Conservation (phyloP, 2,329 filamentous ascomycete species). For the Tolypocladium guangdongense region DNA sequence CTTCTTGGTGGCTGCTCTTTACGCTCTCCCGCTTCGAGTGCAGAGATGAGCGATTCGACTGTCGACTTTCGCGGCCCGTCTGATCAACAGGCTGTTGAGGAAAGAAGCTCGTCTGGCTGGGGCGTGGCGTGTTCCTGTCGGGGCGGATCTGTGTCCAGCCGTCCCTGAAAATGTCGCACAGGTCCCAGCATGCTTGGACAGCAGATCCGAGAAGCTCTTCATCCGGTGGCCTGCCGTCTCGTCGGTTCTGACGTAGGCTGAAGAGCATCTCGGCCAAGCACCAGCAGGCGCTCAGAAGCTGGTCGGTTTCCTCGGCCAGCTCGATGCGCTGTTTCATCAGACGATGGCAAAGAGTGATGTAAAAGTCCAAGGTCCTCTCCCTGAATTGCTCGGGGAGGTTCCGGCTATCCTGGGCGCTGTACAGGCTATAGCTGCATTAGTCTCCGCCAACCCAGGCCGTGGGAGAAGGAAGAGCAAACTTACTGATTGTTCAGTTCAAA, state of each 20-base stretch:
- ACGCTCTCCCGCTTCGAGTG: conserved; percentile 43
- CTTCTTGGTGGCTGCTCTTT: conserved; percentile 32
- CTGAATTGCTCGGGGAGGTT: conserved; percentile 76
- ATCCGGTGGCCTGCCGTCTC: conserved; percentile 62
- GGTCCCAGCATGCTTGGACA: conserved; percentile 87
- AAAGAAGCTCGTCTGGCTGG: conserved; percentile 66
- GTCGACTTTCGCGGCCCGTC: conserved; percentile 34
- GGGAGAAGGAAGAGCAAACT: conserved; percentile 13
- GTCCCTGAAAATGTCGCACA: conserved; percentile 86
- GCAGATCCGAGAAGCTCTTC: conserved; percentile 80
- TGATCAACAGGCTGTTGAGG: conserved; percentile 36
- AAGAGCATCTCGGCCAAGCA: conserved; percentile 86
- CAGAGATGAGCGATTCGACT: conserved; percentile 38
- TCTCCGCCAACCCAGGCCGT: neutral
- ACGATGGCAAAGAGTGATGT: conserved; percentile 84
- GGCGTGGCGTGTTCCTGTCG: conserved; percentile 74
- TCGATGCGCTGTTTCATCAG: conserved; percentile 90
- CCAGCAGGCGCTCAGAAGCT: conserved; percentile 80
- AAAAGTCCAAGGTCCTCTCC: conserved; percentile 86
- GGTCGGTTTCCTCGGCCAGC: conserved; percentile 70
- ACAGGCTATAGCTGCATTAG: conserved; percentile 44
- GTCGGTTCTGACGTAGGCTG: conserved; percentile 70
- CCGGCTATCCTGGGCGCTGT: conserved; percentile 75
- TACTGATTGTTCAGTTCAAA: conserved; percentile 92
- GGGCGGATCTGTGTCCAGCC: conserved; percentile 85